Evolutionary conservation across 495 filamentous ascomycete genomes (phyloP).

Genomic region (Astrothelium macrocarpum): DNA sequence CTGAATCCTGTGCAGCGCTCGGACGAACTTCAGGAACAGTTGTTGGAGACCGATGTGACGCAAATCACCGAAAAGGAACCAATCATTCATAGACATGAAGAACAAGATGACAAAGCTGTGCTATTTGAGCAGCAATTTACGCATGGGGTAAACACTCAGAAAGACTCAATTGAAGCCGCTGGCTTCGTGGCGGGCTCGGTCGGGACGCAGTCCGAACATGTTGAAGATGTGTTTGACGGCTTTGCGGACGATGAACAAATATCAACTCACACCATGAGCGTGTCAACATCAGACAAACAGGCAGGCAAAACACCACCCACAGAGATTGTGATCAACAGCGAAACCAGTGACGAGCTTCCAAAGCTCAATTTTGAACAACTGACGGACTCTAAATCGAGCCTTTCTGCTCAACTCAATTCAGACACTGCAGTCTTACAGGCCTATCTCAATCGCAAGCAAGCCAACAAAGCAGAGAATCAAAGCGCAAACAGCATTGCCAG

Average conservation of each 20-base stretch:
- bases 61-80: neutral
- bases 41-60: no score
- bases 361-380: neutral
- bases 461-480: slow-evolving; percentile 39
- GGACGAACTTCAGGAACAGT: no score
- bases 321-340: neutral
- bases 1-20: no score
- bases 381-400: slow-evolving; percentile 5
- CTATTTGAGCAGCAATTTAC: slow-evolving; percentile 4
- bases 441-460: slow-evolving; percentile 51
- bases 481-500: slow-evolving; percentile 33
- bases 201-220: neutral
- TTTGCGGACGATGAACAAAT: neutral
- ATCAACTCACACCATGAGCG: neutral
- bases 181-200: neutral
- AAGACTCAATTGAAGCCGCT: neutral
- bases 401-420: slow-evolving; percentile 31
- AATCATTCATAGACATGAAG: neutral
- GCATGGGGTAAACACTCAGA: neutral
- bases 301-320: neutral
- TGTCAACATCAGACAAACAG: neutral
- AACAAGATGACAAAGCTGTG: slow-evolving; percentile 5
- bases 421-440: slow-evolving; percentile 52
- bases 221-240: neutral
- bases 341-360: neutral